These are phyloP conservation scores for Alternaria dauci DNA, from an alignment of 2,329 filamentous ascomycete genomes.

Conservation along the genomic window DNA sequence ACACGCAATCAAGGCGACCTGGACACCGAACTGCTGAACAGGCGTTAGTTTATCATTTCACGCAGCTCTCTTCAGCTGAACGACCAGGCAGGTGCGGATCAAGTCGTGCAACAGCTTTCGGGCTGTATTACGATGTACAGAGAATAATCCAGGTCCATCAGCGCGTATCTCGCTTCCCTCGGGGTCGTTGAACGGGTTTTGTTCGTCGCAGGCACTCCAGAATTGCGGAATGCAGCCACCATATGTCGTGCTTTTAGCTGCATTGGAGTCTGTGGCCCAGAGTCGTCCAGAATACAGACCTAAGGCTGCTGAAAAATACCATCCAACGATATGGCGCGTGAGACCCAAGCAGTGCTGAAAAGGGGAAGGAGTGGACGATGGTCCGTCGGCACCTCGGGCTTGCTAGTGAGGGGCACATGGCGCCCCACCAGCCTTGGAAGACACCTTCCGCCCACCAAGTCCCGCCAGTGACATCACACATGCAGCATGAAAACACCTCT, in stretches of 20 bases:
- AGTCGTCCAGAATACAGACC: not conserved
- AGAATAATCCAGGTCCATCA: not conserved
- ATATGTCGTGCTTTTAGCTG: slow-evolving; percentile 28
- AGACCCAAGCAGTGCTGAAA: slow-evolving; percentile 12
- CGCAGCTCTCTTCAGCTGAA: not conserved
- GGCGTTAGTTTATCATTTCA: too few species aligned
- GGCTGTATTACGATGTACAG: not conserved
- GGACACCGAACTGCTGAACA: not conserved
- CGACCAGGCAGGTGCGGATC: too few species aligned
- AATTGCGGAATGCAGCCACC: slow-evolving; percentile 25
- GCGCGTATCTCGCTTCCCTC: not conserved
- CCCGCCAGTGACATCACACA: slow-evolving; percentile 23
- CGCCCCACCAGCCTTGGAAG: slow-evolving; percentile 1
- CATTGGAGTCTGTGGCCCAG: not conserved
- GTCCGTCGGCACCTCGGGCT: slow-evolving; percentile 25
- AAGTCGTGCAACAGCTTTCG: not conserved
- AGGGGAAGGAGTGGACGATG: slow-evolving; percentile 14
- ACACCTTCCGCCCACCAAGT: slow-evolving; percentile 8
- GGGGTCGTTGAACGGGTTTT: not conserved
- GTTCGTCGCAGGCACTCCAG: not conserved
- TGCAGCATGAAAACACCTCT: slow-evolving; percentile 3
- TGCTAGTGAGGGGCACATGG: slow-evolving; percentile 24
- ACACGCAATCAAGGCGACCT: too few species aligned
- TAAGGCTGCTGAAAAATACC: slow-evolving; percentile 2
- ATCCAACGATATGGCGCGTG: slow-evolving; percentile 3